Evolutionary conservation across 257 asterid species (phyloP).

Genomic region (Nicotiana otophora): DNA sequence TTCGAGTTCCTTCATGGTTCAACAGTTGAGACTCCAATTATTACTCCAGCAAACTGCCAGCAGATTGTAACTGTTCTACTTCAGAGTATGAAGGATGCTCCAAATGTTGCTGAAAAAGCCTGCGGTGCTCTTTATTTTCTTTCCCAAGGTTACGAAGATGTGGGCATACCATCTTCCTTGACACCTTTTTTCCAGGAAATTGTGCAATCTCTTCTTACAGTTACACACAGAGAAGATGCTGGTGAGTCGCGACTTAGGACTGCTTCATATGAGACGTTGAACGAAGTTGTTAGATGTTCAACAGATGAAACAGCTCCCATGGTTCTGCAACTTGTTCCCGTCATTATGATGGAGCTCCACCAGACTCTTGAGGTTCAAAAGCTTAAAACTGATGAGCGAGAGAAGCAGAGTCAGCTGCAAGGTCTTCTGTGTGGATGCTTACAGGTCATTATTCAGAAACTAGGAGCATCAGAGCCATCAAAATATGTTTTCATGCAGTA

Average conservation of each 20-base stretch:
- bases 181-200: slow-evolving; percentile 79
- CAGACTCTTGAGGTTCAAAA: slow-evolving; percentile 64
- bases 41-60: slow-evolving; percentile 64
- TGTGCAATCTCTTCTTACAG: slow-evolving; percentile 60
- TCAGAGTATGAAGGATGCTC: slow-evolving; percentile 79
- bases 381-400: slow-evolving; percentile 65
- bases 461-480: slow-evolving; percentile 57
- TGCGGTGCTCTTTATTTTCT: slow-evolving; percentile 84
- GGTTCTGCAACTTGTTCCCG: slow-evolving; percentile 69
- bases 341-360: slow-evolving; percentile 78
- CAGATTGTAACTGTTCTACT: slow-evolving; percentile 70
- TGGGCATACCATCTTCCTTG: slow-evolving; percentile 57
- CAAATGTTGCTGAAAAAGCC: slow-evolving; percentile 81
- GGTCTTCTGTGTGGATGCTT: slow-evolving; percentile 86
- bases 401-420: slow-evolving; percentile 71
- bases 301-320: slow-evolving; percentile 64
- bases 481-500: slow-evolving; percentile 62
- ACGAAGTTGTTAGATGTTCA: slow-evolving; percentile 80
- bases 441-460: slow-evolving; percentile 73
- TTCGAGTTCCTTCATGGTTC: slow-evolving; percentile 79
- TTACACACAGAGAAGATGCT: slow-evolving; percentile 75
- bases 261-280: slow-evolving; percentile 80
- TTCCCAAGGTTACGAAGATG: slow-evolving; percentile 69
- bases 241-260: slow-evolving; percentile 73
- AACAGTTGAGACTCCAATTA: slow-evolving; percentile 51